Base-by-base conservation (phyloP, 2,329 filamentous ascomycete species). In the Podosphaera fusca region DNA sequence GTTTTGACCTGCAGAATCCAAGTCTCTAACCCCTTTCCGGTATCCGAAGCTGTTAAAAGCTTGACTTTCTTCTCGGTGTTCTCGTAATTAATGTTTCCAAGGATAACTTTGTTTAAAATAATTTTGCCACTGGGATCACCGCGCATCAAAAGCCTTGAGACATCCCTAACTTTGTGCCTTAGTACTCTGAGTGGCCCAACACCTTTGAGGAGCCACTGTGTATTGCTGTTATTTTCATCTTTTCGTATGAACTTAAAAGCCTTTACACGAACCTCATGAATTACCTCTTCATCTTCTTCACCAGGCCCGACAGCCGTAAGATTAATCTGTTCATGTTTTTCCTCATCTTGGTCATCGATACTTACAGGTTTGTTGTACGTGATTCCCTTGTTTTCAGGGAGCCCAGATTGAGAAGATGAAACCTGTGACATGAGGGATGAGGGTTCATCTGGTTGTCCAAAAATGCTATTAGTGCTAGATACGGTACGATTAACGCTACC, bases 61-160 rank as follows among this genome's bases (percentile, higher is more conserved):
- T 77, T 80, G 58, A 84, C 71, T 59, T 77, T 80, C 69, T 82
- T 84, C 52, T 67, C 73, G 34, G 75, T 74, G 5, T 74, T 71
- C 64, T 77, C 77, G 71, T 88, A 89, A 4, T 73, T 72, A 56
- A 81, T 69, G n/a, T 75, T 71, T 1, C 78, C 71, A 38, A 86
- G 69, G 54, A 89, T 68, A 29, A 73, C 69, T 62, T 82, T 78
- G 70, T 94, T 94, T 64, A 94, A 71, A 2, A 84, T 76, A 52
- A 90, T 73, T 45, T 83, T 78, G 14, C 87, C 87, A 60, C 81
- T 77, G 0, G 85, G 85, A 61, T 88, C 84, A n/a, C 79, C 79
- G 55, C 87, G 80, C 60, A 89, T 70, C 29, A 94, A 70, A 51
- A 92, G 71, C 46, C 87, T 79, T 3, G 81, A 76, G 34, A 76